Percentiles rank a stretch among this genome's conserved stretches.
These are phyloP conservation scores for Chaetomiaceae sp. DNA, from an alignment of 2,329 filamentous ascomycete species.

Conservation along the genomic window DNA sequence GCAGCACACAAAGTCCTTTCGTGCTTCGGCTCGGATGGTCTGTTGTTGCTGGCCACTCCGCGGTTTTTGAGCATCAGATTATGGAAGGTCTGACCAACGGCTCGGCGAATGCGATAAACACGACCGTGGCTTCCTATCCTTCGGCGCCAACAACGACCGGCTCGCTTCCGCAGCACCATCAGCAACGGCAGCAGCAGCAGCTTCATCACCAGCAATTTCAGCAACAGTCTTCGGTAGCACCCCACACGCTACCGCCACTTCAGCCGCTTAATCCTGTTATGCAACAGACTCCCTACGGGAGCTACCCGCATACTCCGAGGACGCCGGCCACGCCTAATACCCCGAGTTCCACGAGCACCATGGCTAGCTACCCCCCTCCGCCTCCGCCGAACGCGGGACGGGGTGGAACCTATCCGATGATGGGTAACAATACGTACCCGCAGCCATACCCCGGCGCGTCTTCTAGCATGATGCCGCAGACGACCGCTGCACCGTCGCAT, in stretches of 20 bases:
- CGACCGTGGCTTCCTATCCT: constrained; percentile 40
- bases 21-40: constrained; percentile 24
- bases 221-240: constrained; percentile 38
- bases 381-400: constrained; percentile 41
- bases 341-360: constrained; percentile 47
- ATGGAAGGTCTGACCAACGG: constrained; percentile 50
- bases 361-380: constrained; percentile 47
- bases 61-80: constrained; percentile 35
- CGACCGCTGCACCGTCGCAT: constrained; percentile 60
- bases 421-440: constrained; percentile 45
- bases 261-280: constrained; percentile 42
- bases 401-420: constrained; percentile 49
- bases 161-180: constrained; percentile 31
- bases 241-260: constrained; percentile 52
- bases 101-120: constrained; percentile 51
- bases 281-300: constrained; percentile 48
- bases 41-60: constrained; percentile 26
- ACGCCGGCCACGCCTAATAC: constrained; percentile 59
- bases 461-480: constrained; percentile 58
- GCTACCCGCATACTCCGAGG: constrained; percentile 55
- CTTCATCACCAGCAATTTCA: constrained; percentile 26
- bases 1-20: constrained; percentile 21
- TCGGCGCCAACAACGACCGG: constrained; percentile 37
- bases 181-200: constrained; percentile 18
- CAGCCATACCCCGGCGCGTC: constrained; percentile 49